Base-by-base conservation (phyloP, 148 eudicot species). In the Camellia sinensis region DNA sequence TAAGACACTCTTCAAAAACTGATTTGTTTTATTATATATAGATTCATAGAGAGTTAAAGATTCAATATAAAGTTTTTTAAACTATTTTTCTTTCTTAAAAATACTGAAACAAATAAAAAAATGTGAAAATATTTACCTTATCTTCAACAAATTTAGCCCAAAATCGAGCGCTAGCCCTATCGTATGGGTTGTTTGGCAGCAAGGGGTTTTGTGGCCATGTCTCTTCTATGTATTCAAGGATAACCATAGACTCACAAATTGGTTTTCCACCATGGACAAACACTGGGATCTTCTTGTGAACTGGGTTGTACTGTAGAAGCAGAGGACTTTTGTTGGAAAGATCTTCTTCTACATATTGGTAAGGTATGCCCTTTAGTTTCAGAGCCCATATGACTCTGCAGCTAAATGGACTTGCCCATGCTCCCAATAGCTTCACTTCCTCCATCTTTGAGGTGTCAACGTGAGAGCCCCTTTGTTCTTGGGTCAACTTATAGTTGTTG, bases 71-170 rank as follows among this genome's bases (percentile, higher is more conserved):
- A 48, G 7, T 48, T 48, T 48, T 48, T 5, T 3, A 7, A 7
- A 48, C 7, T 0, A 48, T 18, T 18, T 60, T 5, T 60, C 64
- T 17, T 18, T 60, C 6, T 18, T 60, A 5, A n/a, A 60, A 18
- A 11, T 10, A 17, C 8, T 12, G 15, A 59, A 59, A 52, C 7
- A 0, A 17, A 11, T 10, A 40, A 14, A 17, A 3, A 7, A 60
- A 60, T 6, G 1, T 1, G 0, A 29, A 5, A 41, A 6, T 44
- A 56, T 18, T 6, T 54, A 84, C 83, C 86, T 79, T 84, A 0
- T 84, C 80, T 1, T 84, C 79, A 7, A 52, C 73, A 69, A 81
- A 84, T 45, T 76, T 76, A 44, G 81, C 80, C 89, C 88, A 83
- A 21, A 84, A 83, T 19, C 83, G 83, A 67, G 75, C 76, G 29